phyloP scores from a whole-genome alignment of 441 rosid genomes.

The Raphanus hybrid region DNA sequence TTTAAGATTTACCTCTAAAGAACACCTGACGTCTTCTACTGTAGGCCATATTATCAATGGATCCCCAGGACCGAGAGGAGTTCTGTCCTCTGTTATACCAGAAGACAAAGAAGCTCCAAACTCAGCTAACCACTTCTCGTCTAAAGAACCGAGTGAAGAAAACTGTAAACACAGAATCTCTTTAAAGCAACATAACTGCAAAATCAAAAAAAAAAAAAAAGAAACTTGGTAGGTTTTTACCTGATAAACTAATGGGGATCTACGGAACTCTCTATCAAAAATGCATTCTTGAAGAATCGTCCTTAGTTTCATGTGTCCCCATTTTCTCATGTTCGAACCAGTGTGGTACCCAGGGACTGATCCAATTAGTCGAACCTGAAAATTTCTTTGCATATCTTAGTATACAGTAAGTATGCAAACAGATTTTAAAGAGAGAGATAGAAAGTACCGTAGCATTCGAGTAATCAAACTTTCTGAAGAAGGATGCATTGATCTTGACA shows the following conservation, averaged over 20 bases:
- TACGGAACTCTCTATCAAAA: slow-evolving; percentile 73
- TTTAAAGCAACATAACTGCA: neutral
- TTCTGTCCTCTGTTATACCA: slow-evolving; percentile 75
- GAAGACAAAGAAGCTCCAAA: slow-evolving; percentile 84
- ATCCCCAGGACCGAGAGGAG: slow-evolving; percentile 79
- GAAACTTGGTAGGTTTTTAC: slow-evolving; percentile 40
- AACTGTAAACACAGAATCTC: slow-evolving; percentile 51
- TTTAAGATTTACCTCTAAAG: slow-evolving; percentile 71
- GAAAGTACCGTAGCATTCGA: slow-evolving; percentile 62
- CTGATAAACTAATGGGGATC: slow-evolving; percentile 90
- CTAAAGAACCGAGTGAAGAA: slow-evolving; percentile 94
- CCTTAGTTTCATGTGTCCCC: slow-evolving; percentile 95
- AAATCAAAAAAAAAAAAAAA: neutral
- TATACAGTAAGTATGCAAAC: slow-evolving; percentile 3
- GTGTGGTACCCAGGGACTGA: slow-evolving; percentile 97
- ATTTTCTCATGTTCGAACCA: slow-evolving; percentile 73
- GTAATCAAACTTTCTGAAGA: slow-evolving; percentile 88
- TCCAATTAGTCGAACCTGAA: slow-evolving; percentile 80
- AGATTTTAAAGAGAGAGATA: neutral
- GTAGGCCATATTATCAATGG: slow-evolving; percentile 91
- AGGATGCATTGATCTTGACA: slow-evolving; percentile 65
- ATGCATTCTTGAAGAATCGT: slow-evolving; percentile 71
- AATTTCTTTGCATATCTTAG: slow-evolving; percentile 20
- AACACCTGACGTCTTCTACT: slow-evolving; percentile 91
- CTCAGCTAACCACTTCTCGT: slow-evolving; percentile 94